Conservation (phyloP, 164 flowering plant species). For the Kingdonia uniflora region DNA sequence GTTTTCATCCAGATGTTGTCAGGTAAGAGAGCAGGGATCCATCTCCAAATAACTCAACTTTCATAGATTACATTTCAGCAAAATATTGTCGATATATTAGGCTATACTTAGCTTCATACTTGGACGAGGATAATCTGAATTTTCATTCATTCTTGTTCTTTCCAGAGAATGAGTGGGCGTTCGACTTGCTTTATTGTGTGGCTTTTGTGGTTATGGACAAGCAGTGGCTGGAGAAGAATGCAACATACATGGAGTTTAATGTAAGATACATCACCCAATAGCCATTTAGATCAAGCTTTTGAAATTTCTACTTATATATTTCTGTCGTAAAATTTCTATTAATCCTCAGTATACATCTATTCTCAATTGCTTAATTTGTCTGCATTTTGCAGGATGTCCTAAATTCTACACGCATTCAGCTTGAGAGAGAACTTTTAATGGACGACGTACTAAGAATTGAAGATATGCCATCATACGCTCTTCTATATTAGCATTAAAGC, state of each 20-base stretch:
- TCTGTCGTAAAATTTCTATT: too few relatives aligned
- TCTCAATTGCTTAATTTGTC: slow-evolving; percentile 1
- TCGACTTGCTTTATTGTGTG: slow-evolving; percentile 84
- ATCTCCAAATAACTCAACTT: background rate
- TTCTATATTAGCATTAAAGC: slow-evolving; percentile 32
- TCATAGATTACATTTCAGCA: background rate
- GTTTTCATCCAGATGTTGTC: slow-evolving; percentile 71
- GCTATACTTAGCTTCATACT: background rate
- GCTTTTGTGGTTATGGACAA: slow-evolving; percentile 86
- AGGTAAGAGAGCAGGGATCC: slow-evolving; percentile 28
- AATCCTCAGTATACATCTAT: background rate
- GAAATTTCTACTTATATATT: background rate
- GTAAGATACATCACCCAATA: slow-evolving; percentile 28
- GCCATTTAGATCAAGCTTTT: background rate
- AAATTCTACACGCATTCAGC: slow-evolving; percentile 56
- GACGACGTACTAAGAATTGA: slow-evolving; percentile 65
- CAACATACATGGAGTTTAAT: slow-evolving; percentile 90
- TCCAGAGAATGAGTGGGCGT: slow-evolving; percentile 82
- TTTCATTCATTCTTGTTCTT: background rate
- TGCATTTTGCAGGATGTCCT: slow-evolving; percentile 41
- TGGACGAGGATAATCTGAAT: background rate
- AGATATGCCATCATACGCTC: slow-evolving; percentile 77
- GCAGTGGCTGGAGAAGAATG: slow-evolving; percentile 75
- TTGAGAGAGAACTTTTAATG: slow-evolving; percentile 64
- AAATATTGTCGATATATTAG: too few relatives aligned